Evolutionary conservation across 2,329 filamentous ascomycete genomes (phyloP).

Genomic region (Ustilaginoidea virens): DNA sequence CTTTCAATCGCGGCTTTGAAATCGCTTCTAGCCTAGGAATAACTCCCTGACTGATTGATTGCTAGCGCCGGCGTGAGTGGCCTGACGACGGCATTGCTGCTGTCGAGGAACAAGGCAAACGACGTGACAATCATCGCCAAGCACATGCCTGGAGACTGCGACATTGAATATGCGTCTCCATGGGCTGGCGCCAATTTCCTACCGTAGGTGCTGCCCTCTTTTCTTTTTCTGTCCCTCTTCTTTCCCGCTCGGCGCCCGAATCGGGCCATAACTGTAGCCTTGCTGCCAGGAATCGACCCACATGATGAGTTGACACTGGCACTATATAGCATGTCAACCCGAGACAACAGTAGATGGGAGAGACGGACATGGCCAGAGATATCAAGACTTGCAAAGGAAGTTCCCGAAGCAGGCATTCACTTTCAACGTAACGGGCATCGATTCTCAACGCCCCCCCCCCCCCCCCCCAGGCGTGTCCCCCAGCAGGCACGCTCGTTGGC

Average conservation of each 20-base stretch:
- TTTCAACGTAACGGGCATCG: constrained; percentile 60
- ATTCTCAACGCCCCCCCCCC: no score
- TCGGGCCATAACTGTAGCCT: no score
- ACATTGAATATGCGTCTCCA: constrained; percentile 78
- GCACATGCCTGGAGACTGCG: constrained; percentile 88
- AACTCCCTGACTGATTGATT: not conserved
- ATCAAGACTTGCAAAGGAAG: constrained; percentile 37
- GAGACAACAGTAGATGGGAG: constrained; percentile 38
- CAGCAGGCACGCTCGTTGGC: no score
- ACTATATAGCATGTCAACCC: constrained; percentile 25
- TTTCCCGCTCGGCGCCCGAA: no score
- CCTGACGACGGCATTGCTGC: constrained; percentile 32
- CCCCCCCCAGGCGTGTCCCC: no score
- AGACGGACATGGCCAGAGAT: constrained; percentile 49
- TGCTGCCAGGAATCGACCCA: no score
- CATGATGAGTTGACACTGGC: not conserved
- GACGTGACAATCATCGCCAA: constrained; percentile 60
- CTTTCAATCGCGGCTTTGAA: no score
- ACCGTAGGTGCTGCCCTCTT: constrained; percentile 35
- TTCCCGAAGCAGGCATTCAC: constrained; percentile 67
- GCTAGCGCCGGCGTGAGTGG: constrained; percentile 34
- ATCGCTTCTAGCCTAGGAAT: no score
- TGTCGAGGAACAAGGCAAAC: constrained; percentile 28
- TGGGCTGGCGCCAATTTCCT: constrained; percentile 76
- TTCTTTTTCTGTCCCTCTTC: not conserved